Conservation (phyloP, 2,329 filamentous ascomycete species). For the Fusarium devonianum region DNA sequence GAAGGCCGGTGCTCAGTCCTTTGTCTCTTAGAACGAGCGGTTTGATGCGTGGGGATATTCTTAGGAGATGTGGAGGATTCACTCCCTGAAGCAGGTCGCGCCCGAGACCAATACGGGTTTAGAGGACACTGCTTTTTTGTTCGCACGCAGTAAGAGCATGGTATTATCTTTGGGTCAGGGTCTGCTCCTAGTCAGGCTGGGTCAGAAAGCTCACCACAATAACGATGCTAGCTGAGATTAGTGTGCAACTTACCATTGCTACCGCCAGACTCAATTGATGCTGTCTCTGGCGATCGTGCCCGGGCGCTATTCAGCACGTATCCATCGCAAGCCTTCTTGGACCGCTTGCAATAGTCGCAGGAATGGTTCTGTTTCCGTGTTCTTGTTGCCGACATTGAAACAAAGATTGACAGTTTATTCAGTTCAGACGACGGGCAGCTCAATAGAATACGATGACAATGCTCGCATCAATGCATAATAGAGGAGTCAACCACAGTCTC, state of each 20-base stretch:
- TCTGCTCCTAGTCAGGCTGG: background rate
- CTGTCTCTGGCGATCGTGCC: background rate
- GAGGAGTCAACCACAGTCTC: background rate
- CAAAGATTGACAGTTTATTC: background rate
- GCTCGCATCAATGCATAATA: slow-evolving; percentile 1
- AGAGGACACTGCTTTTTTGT: slow-evolving; percentile 43
- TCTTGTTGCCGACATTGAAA: slow-evolving; percentile 16
- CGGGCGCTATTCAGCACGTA: slow-evolving; percentile 22
- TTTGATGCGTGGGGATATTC: background rate
- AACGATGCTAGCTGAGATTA: too few relatives aligned
- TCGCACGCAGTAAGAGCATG: slow-evolving; percentile 43
- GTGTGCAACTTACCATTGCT: background rate
- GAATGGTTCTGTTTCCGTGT: slow-evolving; percentile 36
- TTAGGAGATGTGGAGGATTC: slow-evolving; percentile 4
- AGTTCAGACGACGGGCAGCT: background rate
- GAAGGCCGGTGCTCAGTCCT: slow-evolving; percentile 5
- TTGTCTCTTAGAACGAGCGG: slow-evolving; percentile 11
- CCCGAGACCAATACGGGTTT: slow-evolving; percentile 36
- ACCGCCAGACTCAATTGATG: background rate
- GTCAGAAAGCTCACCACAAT: background rate
- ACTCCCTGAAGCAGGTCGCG: background rate
- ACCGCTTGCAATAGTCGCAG: slow-evolving; percentile 37
- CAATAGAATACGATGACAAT: background rate
- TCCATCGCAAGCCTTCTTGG: slow-evolving; percentile 41
- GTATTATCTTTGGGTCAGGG: background rate